These are phyloP conservation scores for Chamaecyparis obtusa DNA, from an alignment of 75 land plant species.

Conservation along the genomic window DNA sequence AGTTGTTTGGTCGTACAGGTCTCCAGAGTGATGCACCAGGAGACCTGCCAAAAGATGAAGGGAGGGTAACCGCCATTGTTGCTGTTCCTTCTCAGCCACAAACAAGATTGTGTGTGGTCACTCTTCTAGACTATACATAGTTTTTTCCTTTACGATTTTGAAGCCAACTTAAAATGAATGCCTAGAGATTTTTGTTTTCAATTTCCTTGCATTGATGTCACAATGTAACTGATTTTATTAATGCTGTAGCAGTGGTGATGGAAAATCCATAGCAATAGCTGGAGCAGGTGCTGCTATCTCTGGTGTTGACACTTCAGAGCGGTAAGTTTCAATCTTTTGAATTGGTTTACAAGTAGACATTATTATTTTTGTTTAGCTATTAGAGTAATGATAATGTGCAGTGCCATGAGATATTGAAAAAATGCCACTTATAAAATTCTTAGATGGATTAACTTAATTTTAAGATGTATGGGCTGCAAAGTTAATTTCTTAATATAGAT, in stretches of 20 bases:
- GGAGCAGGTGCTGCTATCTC: constrained; percentile 22
- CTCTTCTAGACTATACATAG: background rate
- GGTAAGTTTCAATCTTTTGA: constrained; percentile 21
- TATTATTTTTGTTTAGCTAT: background rate
- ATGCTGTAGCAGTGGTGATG: constrained; percentile 27
- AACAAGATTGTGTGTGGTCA: constrained; percentile 33
- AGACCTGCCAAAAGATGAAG: constrained; percentile 33
- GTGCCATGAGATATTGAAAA: background rate
- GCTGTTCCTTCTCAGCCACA: constrained; percentile 46
- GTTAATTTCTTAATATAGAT: background rate
- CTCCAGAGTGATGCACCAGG: background rate
- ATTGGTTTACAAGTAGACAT: background rate
- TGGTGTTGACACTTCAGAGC: constrained; percentile 43
- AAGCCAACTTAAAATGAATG: background rate
- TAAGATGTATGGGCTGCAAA: background rate
- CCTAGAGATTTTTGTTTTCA: background rate
- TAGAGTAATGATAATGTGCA: background rate
- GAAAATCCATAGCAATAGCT: constrained; percentile 20
- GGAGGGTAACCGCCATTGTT: constrained; percentile 50
- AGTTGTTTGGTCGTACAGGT: constrained; percentile 16
- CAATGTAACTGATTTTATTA: background rate
- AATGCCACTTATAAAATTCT: background rate
- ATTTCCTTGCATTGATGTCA: background rate
- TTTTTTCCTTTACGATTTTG: constrained; percentile 2
- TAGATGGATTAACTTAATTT: background rate